These are phyloP conservation scores for Benincasa hispida DNA, from an alignment of 306 rosid species.

Conservation along the genomic window DNA sequence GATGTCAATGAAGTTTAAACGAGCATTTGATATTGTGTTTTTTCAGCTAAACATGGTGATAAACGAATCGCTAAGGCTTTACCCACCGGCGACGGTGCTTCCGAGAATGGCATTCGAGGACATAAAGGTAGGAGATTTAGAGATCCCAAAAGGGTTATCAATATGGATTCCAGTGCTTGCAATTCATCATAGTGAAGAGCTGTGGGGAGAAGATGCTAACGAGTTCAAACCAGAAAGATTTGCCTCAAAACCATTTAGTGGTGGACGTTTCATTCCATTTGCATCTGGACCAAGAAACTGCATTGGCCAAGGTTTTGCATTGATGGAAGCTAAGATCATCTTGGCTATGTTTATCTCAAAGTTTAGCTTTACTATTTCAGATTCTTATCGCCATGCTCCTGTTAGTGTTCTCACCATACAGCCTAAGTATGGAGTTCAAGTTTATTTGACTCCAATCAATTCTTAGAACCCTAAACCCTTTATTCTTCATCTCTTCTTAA, in stretches of 20 bases:
- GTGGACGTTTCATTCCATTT: conserved; percentile 78
- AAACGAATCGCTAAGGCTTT: conserved; percentile 80
- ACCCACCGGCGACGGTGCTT: conserved; percentile 86
- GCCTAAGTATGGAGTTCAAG: conserved; percentile 90
- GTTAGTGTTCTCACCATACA: conserved; percentile 76
- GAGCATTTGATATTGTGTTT: background rate
- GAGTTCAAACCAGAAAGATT: conserved; percentile 84
- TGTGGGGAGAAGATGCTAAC: conserved; percentile 93
- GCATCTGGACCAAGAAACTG: conserved; percentile 85
- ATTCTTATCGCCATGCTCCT: conserved; percentile 79
- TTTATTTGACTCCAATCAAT: conserved; percentile 55
- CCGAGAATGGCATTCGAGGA: conserved; percentile 94
- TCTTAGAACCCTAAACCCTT: background rate
- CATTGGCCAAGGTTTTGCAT: conserved; percentile 77
- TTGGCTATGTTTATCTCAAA: conserved; percentile 64
- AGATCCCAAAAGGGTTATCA: conserved; percentile 82
- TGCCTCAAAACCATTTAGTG: conserved; percentile 46
- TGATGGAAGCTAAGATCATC: conserved; percentile 91
- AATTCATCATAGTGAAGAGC: conserved; percentile 75
- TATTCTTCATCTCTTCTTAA: background rate
- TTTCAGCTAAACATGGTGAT: conserved; percentile 80
- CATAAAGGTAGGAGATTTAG: conserved; percentile 61
- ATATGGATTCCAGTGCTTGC: conserved; percentile 95
- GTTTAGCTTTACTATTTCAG: conserved; percentile 57
- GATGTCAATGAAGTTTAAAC: too few relatives aligned